Evolutionary conservation across 306 rosid species (phyloP).

Genomic region (Gastrolobium villosum): DNA sequence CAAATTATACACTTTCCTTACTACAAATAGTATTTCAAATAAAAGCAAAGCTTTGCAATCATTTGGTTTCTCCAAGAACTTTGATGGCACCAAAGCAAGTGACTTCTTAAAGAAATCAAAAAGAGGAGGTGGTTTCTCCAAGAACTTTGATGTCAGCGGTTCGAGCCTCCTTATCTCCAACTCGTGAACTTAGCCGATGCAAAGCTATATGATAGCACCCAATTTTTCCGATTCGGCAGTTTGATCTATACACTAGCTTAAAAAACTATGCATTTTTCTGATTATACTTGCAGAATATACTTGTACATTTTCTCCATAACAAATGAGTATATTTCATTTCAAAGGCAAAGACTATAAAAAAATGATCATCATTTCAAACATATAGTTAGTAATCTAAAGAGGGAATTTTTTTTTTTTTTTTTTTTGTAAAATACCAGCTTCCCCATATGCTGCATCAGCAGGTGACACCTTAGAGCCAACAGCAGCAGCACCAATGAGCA

Average conservation of each 20-base stretch:
- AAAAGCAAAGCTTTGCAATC: background rate
- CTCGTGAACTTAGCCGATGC: background rate
- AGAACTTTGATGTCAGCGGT: too few species aligned
- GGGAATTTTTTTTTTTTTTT: too few species aligned
- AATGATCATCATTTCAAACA: background rate
- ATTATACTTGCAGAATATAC: background rate
- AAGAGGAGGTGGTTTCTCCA: too few species aligned
- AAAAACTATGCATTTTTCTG: background rate
- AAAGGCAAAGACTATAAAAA: background rate
- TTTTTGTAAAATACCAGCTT: conserved; percentile 68
- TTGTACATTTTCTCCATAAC: background rate
- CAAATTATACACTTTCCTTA: background rate
- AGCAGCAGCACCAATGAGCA: conserved; percentile 89
- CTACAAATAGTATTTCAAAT: conserved; percentile 21
- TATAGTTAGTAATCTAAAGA: too few species aligned
- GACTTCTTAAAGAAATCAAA: conserved; percentile 10
- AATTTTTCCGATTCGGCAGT: background rate
- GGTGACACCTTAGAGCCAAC: conserved; percentile 87
- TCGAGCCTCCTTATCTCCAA: conserved; percentile 5
- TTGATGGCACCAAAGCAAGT: conserved; percentile 5
- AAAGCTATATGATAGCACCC: background rate
- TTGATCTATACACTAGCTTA: background rate
- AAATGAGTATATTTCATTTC: background rate
- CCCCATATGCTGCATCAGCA: conserved; percentile 96
- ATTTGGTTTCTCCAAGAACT: background rate